Evolutionary conservation across 345 rosid genomes (phyloP), one percentile per base, ranked within the genome.

Genomic region (Gossypium arboreum): DNA sequence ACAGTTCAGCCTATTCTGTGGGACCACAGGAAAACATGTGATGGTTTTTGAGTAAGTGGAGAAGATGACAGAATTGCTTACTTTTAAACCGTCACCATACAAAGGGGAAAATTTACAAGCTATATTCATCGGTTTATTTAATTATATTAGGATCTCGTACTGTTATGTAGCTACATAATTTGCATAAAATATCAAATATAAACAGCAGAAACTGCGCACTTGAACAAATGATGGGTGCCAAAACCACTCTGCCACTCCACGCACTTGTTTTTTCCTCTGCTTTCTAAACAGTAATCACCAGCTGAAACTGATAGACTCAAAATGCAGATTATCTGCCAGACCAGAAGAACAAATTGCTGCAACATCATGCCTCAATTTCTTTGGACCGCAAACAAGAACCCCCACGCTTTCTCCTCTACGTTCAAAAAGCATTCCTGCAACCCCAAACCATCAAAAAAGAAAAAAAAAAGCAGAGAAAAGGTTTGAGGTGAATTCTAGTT

Each of bases 281-380:
- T 25, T n/a, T 11, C 6, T 0, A n/a, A 73, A 27, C 4, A 24
- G 27, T 47, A 9, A 8, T 82, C 85, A 87, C 91, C 94, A 89
- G 84, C 79, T 79, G 78, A 91, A 88, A 82, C 89, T 88, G 54
- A 88, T 85, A 7, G 90, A 86, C 76, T 91, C 89, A 27, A 88
- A 88, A 45, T 88, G 89, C 41, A 85, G 69, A 61, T 88, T 88
- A 48, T 84, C 78, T 9, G 81, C 87, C 76, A 76, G 75, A 9
- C 84, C 82, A 41, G 91, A 83, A 5, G 88, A 78, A 70, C 97
- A 89, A 17, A 87, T 84, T 54, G 74, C 73, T n/a, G 97, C 92
- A 34, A 84, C 90, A 11, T 87, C 87, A 29, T 84, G 90, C 29
- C 94, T 84, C 89, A 85, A 61, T 73, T 76, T 83, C 84, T 72